phyloP scores from a whole-genome alignment of 345 rosid genomes.

The Firmiana major region DNA sequence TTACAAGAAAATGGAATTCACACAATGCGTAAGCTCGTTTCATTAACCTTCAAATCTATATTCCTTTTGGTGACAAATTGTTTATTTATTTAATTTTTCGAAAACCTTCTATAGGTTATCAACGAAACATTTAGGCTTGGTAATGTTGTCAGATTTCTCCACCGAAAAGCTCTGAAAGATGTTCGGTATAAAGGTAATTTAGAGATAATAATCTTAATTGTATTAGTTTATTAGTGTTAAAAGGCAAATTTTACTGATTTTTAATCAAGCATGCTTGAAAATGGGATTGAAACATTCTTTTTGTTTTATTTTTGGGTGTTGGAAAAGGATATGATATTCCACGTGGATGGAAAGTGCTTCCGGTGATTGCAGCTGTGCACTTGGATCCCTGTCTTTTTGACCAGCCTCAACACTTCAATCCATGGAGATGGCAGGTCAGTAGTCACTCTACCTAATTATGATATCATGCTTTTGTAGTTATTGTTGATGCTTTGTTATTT shows the following conservation, averaged over 20 bases:
- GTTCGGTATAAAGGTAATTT: slow-evolving; percentile 68
- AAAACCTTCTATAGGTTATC: slow-evolving; percentile 46
- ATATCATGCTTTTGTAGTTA: background rate
- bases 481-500: background rate
- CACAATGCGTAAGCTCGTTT: slow-evolving; percentile 72
- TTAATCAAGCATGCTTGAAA: background rate
- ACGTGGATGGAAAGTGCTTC: slow-evolving; percentile 99
- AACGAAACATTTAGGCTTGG: slow-evolving; percentile 87
- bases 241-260: slow-evolving; percentile 12
- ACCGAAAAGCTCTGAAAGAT: slow-evolving; percentile 78
- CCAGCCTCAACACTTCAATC: slow-evolving; percentile 79
- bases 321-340: slow-evolving; percentile 90
- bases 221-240: background rate
- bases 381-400: slow-evolving; percentile 77
- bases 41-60: background rate
- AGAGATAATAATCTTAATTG: background rate
- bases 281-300: background rate
- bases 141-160: slow-evolving; percentile 88
- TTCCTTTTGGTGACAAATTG: background rate
- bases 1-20: slow-evolving; percentile 95
- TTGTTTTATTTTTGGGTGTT: slow-evolving; percentile 11
- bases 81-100: background rate
- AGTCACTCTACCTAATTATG: background rate
- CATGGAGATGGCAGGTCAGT: slow-evolving; percentile 95
- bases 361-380: slow-evolving; percentile 93